Evolutionary conservation across 2,329 filamentous ascomycete species (phyloP).

Genomic region (Paramyrothecium roridum): DNA sequence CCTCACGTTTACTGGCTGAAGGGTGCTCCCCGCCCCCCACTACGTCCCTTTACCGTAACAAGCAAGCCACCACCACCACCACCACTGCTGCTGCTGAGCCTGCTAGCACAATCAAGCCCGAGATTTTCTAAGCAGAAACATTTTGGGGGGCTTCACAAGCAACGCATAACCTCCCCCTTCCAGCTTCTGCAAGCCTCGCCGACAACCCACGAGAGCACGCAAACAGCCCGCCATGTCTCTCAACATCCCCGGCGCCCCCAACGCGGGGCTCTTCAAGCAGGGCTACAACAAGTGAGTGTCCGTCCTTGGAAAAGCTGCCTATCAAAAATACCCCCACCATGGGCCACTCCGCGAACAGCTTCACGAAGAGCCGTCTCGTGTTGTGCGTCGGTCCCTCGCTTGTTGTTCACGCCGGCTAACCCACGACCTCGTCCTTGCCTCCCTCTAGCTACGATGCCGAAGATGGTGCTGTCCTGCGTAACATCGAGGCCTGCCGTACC

Average conservation of each 20-base stretch:
- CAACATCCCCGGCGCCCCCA: slow-evolving; percentile 91
- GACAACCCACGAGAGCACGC: slow-evolving; percentile 7
- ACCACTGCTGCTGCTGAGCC: slow-evolving; percentile 1
- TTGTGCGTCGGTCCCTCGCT: slow-evolving; percentile 1
- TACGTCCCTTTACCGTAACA: not conserved
- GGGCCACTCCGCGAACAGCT: not conserved
- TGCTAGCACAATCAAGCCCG: slow-evolving; percentile 4
- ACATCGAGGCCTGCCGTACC: slow-evolving; percentile 96
- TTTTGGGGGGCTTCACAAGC: not conserved
- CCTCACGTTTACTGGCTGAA: no score
- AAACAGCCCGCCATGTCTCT: slow-evolving; percentile 75
- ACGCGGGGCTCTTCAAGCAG: slow-evolving; percentile 89
- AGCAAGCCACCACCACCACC: slow-evolving; percentile 1
- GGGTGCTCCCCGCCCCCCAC: no score
- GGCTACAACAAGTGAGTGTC: slow-evolving; percentile 86
- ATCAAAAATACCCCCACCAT: slow-evolving; percentile 5
- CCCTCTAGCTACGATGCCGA: slow-evolving; percentile 87
- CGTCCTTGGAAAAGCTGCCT: slow-evolving; percentile 11
- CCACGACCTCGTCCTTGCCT: not conserved
- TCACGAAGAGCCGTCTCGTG: no score
- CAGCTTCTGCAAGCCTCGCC: not conserved
- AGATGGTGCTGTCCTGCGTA: slow-evolving; percentile 97
- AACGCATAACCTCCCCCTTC: not conserved
- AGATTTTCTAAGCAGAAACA: slow-evolving; percentile 10
- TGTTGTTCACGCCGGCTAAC: slow-evolving; percentile 2